These are phyloP conservation scores for Fusarium luffae DNA, from an alignment of 2,329 filamentous ascomycete species.

Conservation along the genomic window DNA sequence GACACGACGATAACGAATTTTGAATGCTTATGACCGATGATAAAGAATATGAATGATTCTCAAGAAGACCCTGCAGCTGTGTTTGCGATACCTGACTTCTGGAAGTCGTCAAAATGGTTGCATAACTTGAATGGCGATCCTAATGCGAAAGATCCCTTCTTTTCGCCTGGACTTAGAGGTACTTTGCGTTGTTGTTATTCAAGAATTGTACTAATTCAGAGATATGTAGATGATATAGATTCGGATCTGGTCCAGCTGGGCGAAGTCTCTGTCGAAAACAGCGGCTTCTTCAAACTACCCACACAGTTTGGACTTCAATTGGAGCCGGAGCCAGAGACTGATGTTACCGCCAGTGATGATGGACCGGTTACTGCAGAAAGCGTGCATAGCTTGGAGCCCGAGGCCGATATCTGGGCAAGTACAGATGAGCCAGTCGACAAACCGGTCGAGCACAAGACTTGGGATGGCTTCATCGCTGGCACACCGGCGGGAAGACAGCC, in stretches of 20 bases:
- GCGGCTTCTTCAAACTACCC: slow-evolving; percentile 49
- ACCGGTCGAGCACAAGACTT: slow-evolving; percentile 67
- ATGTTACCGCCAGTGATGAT: slow-evolving; percentile 9
- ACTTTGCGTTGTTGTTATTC: background rate
- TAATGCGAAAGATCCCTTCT: slow-evolving; percentile 52
- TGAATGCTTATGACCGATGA: background rate
- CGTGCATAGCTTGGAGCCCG: slow-evolving; percentile 12
- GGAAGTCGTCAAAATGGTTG: slow-evolving; percentile 64
- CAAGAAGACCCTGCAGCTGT: slow-evolving; percentile 63
- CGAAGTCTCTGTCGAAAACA: slow-evolving; percentile 37
- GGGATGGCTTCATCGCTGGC: slow-evolving; percentile 72
- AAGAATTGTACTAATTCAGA: background rate
- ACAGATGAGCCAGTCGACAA: slow-evolving; percentile 49
- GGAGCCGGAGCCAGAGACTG: slow-evolving; percentile 12
- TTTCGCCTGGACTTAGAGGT: slow-evolving; percentile 55
- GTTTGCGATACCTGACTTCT: slow-evolving; percentile 73
- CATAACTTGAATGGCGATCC: slow-evolving; percentile 43
- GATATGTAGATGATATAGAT: slow-evolving; percentile 15
- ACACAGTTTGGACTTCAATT: slow-evolving; percentile 26
- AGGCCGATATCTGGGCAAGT: slow-evolving; percentile 59
- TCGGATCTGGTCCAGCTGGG: slow-evolving; percentile 34
- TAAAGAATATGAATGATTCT: slow-evolving; percentile 49
- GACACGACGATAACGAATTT: slow-evolving; percentile 23
- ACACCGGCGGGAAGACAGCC: slow-evolving; percentile 53
- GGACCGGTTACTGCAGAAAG: slow-evolving; percentile 7